Base-by-base conservation (phyloP, 192 early-diverging fungal genomes). In the Entomortierella parvispora region DNA sequence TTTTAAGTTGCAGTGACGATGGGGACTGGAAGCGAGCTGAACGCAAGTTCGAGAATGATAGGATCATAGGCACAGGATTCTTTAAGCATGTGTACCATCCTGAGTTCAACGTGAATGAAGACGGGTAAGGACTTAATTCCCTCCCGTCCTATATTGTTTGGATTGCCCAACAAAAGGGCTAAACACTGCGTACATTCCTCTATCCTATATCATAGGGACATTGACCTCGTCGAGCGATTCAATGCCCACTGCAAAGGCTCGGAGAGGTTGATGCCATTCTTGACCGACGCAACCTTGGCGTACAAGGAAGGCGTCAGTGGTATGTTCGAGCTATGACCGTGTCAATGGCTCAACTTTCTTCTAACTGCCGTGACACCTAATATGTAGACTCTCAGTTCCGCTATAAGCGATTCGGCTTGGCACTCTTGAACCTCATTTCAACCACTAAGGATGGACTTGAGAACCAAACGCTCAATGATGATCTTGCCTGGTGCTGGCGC, bases 31-130 rank as follows among this genome's bases (percentile, higher is more conserved):
- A 62, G 23, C 62, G 74, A 26, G 67, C 67, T 5, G 81, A 82
- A 34, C 65, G 67, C 10, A 58, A 71, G 65, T 82, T 82, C 68
- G 81, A 82, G 2, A 32, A 31, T 22, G 81, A 82, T 66, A 65
- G 71, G 4, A 82, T 82, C 45, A 43, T 68, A 1, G 81, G 81
- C 17, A 69, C 68, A 12, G 62, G 61, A 8, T 82, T 82, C 45
- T 82, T 82, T 23, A 69, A 82, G 40, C 81, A 82, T 63, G 81
- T 82, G 23, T 82, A 79, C 50, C 81, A 82, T 34, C 81, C 81
- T 25, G 81, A 82, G 33, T 82, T 75, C 50, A 82, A 82, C 50
- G 67, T 82, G 14, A 77, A 79, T 44, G 74, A 77, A 40, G 81
- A 82, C 44, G 76, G 81, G 81, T 82, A 82, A 22, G 55, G 5